Evolutionary conservation across 2,329 filamentous ascomycete genomes (phyloP).

Genomic region (Fusarium sterilihyphosum): DNA sequence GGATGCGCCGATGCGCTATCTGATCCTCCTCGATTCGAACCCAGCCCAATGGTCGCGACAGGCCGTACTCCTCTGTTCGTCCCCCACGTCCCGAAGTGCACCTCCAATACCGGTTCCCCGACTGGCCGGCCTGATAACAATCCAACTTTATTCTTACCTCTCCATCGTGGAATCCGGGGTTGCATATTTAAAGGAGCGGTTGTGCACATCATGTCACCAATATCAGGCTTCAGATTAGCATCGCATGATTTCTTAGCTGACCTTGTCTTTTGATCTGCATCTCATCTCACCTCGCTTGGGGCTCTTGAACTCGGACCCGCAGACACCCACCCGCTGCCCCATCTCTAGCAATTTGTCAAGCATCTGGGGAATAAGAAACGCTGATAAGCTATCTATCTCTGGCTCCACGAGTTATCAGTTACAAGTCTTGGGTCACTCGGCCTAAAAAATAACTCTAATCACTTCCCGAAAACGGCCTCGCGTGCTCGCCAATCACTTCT

Average conservation of each 20-base stretch:
- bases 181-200: conserved; percentile 12
- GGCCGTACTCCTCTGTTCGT: conserved; percentile 10
- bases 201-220: not conserved
- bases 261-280: conserved; percentile 17
- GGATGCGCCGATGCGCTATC: conserved; percentile 28
- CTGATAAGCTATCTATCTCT: conserved; percentile 46
- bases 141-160: not conserved
- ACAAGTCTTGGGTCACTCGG: conserved; percentile 31
- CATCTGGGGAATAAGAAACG: conserved; percentile 12
- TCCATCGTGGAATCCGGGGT: conserved; percentile 13
- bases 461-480: conserved; percentile 34
- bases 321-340: conserved; percentile 26
- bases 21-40: conserved; percentile 16
- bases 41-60: conserved; percentile 15
- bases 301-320: conserved; percentile 31
- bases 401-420: conserved; percentile 33
- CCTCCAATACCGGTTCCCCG: conserved; percentile 13
- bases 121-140: conserved; percentile 28
- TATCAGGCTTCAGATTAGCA: conserved; percentile 9
- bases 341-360: conserved; percentile 29
- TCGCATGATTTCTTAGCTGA: conserved; percentile 16
- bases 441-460: conserved; percentile 25
- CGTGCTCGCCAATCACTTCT: conserved; percentile 12
- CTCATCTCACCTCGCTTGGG: conserved; percentile 13
- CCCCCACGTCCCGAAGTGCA: conserved; percentile 33